Evolutionary conservation across 768 basidiomycete species (phyloP).

Genomic region (Ephemerocybe angulata): DNA sequence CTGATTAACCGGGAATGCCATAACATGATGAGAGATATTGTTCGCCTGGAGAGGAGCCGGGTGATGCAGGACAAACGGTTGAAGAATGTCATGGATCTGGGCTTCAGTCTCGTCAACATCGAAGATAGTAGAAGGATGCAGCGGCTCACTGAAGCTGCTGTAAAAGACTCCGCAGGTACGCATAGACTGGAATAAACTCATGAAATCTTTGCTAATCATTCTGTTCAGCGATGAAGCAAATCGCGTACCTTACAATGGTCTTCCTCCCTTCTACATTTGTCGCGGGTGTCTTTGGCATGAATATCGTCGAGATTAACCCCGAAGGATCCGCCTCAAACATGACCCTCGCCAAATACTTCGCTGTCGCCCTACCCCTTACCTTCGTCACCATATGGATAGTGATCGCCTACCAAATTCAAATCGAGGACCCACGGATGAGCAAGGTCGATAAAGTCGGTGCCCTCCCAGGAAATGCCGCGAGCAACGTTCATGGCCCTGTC

Average conservation of each 20-base stretch:
- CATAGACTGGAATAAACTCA: not conserved
- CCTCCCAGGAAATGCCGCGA: not conserved
- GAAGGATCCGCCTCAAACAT: conserved; percentile 14
- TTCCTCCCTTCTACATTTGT: conserved; percentile 15
- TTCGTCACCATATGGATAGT: conserved; percentile 41
- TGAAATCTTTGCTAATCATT: not conserved
- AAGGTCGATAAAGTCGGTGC: not conserved
- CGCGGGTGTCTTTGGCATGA: conserved; percentile 52
- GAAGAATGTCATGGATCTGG: conserved; percentile 50
- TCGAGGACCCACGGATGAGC: conserved; percentile 4
- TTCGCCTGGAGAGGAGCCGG: conserved; percentile 40
- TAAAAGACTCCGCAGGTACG: conserved; percentile 28
- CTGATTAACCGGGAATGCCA: conserved; percentile 42
- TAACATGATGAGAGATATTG: conserved; percentile 47
- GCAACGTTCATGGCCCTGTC: no score
- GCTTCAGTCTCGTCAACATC: conserved; percentile 46
- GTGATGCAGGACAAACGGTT: conserved; percentile 41
- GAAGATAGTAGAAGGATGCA: conserved; percentile 44
- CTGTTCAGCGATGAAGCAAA: conserved; percentile 22
- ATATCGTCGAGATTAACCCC: conserved; percentile 40
- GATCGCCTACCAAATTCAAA: conserved; percentile 38
- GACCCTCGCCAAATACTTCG: conserved; percentile 37
- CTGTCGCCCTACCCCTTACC: conserved; percentile 37
- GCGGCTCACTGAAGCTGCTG: conserved; percentile 36
- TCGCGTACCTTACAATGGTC: conserved; percentile 18